A percentile compares a stretch with the other conserved stretches of the same genome.
phyloP scores from a whole-genome alignment of 1,139 yeast genomes.

The Protomyces arabidopsidicola region DNA sequence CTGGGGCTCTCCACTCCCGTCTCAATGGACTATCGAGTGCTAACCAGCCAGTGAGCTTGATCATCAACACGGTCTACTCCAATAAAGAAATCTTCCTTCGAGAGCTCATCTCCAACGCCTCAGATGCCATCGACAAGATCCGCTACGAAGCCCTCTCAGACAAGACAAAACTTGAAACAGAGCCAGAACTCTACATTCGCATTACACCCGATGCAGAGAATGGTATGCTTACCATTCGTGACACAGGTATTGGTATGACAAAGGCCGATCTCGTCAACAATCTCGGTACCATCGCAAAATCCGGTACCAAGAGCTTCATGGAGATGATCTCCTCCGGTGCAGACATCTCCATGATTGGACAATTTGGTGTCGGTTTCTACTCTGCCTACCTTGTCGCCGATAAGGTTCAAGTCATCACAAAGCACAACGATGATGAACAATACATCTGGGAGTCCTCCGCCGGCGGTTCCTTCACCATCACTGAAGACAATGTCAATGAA shows the following conservation, averaged over 20 bases:
- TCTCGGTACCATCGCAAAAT: slow-evolving; percentile 99
- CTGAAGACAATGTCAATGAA: slow-evolving; percentile 64
- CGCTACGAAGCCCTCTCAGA: slow-evolving; percentile 95
- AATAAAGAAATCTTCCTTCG: slow-evolving; percentile 99
- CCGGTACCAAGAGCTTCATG: slow-evolving; percentile 99
- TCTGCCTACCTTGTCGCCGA: slow-evolving; percentile 99
- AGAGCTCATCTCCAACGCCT: slow-evolving; percentile 98
- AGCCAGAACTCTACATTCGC: slow-evolving; percentile 95
- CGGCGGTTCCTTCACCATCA: slow-evolving; percentile 97
- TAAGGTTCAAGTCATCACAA: slow-evolving; percentile 95
- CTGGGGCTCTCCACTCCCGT: not conserved
- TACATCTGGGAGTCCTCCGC: slow-evolving; percentile 99
- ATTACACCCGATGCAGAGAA: slow-evolving; percentile 93
- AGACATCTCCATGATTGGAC: slow-evolving; percentile 99
- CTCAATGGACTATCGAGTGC: not conserved
- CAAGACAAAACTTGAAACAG: slow-evolving; percentile 85
- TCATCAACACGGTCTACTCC: slow-evolving; percentile 99
- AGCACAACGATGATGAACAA: slow-evolving; percentile 98
- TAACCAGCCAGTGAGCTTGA: slow-evolving; percentile 99
- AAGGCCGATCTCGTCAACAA: slow-evolving; percentile 98
- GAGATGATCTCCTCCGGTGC: slow-evolving; percentile 99
- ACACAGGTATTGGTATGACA: slow-evolving; percentile 97
- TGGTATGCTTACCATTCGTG: slow-evolving; percentile 94
- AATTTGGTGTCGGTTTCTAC: slow-evolving; percentile 99
- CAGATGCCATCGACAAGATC: slow-evolving; percentile 93